Base-by-base conservation (phyloP, 2,329 filamentous ascomycete genomes). In the Ceratocystis albifundus region DNA sequence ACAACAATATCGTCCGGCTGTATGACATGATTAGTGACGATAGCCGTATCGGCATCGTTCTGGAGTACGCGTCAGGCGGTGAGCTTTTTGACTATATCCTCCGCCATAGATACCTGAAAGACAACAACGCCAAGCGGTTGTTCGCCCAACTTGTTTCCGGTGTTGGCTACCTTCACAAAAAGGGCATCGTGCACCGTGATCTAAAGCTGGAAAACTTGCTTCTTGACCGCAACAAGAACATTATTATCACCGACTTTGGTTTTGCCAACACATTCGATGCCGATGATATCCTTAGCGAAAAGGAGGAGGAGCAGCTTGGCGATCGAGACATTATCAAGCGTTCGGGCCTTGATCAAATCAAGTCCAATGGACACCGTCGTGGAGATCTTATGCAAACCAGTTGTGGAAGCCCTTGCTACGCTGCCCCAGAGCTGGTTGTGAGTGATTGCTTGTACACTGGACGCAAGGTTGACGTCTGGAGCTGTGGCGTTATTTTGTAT, bases 1-100 rank as follows among this genome's bases (percentile, higher is more conserved):
- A 99, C 75, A 92, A 93, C 22, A 99, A 99, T 75, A 99, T 99
- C 74, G 94, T 99, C 65, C 87, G 89, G 69, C 80, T 99, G 64
- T 93, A 97, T 76, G 95, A 99, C 77, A 97, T 99, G 89, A 92
- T 96, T 36, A 93, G 97, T 76, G 97, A 94, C 0, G 92, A 97
- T 73, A 85, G 90, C 70, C 91, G 97, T 72, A 99, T 97, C 75
- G 94, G 94, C 70, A 97, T 99, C 73, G 96, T 99, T 71, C 84
- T 99, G 71, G 94, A 99, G 77, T 99, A 99, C 74, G 94, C 94
- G 4, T 99, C 94, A 0, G 94, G 94, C 22, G 94, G 94, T 68
- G 94, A 99, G 76, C 84, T 99, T 2, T 99, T 99, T 76, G 94
- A 99, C 76, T 96, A 96, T 76, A 99, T 99, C 71, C 80, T 99